Evolutionary conservation across 495 filamentous ascomycete species (phyloP), one percentile per base, ranked within the genome.

Genomic region (Penicillium ochrochloron): DNA sequence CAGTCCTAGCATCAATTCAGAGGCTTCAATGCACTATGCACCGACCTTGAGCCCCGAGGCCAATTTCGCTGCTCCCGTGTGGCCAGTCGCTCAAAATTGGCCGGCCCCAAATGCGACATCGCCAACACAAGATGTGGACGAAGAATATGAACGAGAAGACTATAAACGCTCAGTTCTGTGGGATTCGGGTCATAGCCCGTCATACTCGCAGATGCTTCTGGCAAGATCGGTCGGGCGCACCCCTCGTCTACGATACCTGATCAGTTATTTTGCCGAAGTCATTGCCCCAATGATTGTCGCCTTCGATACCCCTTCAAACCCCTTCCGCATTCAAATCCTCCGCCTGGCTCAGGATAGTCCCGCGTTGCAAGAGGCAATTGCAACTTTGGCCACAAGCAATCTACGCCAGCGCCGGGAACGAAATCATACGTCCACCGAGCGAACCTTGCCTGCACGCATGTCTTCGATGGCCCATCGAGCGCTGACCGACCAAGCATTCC

Each of bases 271-370:
- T 75, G 88, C 94, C 60, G 94, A 93, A 70, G 89, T 90, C 66
- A 93, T 98, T 75, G 95, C 94, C 64, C 91, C 92, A 0, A 90
- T 92, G 64, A 90, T 97, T 68, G 93, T 97, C 17, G 89, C 93
- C 52, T 95, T 97, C 76, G 94, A 98, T 70, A 88, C 88, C 10
- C 90, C 92, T 11, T 86, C 79, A 15, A 90, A 97, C 70, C 94
- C 94, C 1, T 98, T 93, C 72, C 84, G 94, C 59, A 88, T 89
- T 57, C 89, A 96, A 64, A 88, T 98, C 48, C 82, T 97, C 37
- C 89, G 86, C 23, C 83, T 97, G 42, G 92, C 92, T 19, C 82
- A 89, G 53, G 81, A 85, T 33, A 97, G 91, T 74, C 86, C 89
- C 68, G 93, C 92, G 65, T 77, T 97, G 23, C 92, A 94, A 70